These are phyloP conservation scores for Hyaloperonospora brassicae DNA, from an alignment of 352 stramenopile species.

Conservation along the genomic window DNA sequence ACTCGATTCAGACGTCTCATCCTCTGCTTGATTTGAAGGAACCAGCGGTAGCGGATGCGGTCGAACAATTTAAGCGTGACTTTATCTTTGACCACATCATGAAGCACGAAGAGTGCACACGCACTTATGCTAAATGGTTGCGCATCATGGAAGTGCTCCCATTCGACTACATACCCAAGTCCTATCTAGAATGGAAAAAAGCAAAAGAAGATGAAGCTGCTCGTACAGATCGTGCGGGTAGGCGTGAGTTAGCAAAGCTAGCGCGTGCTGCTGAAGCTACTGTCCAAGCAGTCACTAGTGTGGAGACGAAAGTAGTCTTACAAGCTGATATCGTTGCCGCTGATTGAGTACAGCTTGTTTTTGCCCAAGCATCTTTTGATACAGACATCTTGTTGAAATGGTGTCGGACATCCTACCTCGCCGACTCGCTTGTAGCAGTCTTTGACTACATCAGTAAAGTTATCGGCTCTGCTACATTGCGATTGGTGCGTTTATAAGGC, in stretches of 20 bases:
- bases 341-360: conserved; percentile 6
- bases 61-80: conserved; percentile 75
- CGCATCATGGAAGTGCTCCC: conserved; percentile 57
- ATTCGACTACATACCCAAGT: conserved; percentile 56
- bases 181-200: conserved; percentile 60
- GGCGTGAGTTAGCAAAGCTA: conserved; percentile 34
- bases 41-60: conserved; percentile 29
- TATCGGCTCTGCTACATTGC: too few relatives aligned
- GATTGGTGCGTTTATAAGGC: too few relatives aligned
- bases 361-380: neutral
- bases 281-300: conserved; percentile 1
- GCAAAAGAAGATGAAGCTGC: conserved; percentile 59
- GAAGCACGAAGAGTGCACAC: conserved; percentile 60
- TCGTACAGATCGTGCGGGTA: conserved; percentile 31
- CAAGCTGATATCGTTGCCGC: neutral
- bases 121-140: conserved; percentile 79
- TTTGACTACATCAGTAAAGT: too few relatives aligned
- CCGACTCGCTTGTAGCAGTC: too few relatives aligned
- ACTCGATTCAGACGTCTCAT: conserved; percentile 60
- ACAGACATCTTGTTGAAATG: too few relatives aligned
- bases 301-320: neutral
- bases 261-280: conserved; percentile 15
- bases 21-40: conserved; percentile 62
- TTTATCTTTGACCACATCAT: conserved; percentile 83
- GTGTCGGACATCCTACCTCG: too few relatives aligned